Evolutionary conservation across 2,329 filamentous ascomycete species (phyloP).

Genomic region (Lachnellula cervina): DNA sequence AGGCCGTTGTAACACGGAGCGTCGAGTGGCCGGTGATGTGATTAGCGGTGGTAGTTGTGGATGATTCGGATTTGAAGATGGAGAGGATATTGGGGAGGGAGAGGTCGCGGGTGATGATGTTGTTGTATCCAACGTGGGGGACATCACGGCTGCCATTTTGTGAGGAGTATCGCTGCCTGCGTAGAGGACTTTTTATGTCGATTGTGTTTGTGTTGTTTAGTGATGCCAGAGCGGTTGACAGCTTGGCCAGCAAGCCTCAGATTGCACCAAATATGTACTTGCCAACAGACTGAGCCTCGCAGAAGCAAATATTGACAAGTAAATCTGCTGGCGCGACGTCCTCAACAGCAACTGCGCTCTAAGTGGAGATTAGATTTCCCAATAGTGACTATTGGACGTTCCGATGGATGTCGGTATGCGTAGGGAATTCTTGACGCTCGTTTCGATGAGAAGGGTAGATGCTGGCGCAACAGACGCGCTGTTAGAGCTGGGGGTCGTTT

Average conservation of each 20-base stretch:
- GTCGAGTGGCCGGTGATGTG: slow-evolving; percentile 49
- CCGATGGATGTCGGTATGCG: slow-evolving; percentile 2
- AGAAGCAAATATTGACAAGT: slow-evolving; percentile 9
- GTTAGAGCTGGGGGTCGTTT: slow-evolving; percentile 11
- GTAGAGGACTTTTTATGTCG: not conserved
- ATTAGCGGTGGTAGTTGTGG: slow-evolving; percentile 52
- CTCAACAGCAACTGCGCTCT: slow-evolving; percentile 1
- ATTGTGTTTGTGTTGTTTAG: slow-evolving; percentile 6
- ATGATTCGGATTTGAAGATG: slow-evolving; percentile 45
- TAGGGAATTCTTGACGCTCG: slow-evolving; percentile 15
- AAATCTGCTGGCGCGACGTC: slow-evolving; percentile 3
- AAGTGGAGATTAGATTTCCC: not conserved
- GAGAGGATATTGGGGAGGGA: slow-evolving; percentile 43
- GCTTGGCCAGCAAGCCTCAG: slow-evolving; percentile 29
- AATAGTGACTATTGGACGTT: slow-evolving; percentile 1
- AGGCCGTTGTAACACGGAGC: slow-evolving; percentile 58
- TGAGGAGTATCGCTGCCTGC: not conserved
- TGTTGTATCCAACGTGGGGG: slow-evolving; percentile 38
- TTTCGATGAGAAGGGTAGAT: slow-evolving; percentile 8
- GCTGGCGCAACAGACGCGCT: slow-evolving; percentile 23
- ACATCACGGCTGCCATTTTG: slow-evolving; percentile 46
- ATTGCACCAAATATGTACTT: slow-evolving; percentile 9
- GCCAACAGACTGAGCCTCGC: slow-evolving; percentile 7
- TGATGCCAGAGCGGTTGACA: slow-evolving; percentile 15
- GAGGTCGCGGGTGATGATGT: slow-evolving; percentile 47